phyloP scores from a whole-genome alignment of 371 early-diverging fungal genomes.

The Mucor velutinosus region DNA sequence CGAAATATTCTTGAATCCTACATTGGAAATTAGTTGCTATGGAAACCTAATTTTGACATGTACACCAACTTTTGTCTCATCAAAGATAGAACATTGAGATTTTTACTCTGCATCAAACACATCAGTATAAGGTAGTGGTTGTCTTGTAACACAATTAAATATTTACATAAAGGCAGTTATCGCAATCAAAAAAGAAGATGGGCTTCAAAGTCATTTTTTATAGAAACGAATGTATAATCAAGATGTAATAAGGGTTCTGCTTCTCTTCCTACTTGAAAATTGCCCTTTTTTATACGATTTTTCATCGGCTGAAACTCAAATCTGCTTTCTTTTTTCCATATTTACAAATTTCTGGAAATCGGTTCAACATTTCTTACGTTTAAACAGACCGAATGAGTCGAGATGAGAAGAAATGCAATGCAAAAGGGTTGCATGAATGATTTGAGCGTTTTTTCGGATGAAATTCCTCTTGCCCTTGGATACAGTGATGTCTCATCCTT shows the following conservation, averaged over 20 bases:
- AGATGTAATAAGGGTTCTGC: not conserved
- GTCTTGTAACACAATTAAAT: not conserved
- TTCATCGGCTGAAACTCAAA: constrained; percentile 9
- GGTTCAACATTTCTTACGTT: not conserved
- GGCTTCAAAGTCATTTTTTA: constrained; percentile 34
- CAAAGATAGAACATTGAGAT: constrained; percentile 57
- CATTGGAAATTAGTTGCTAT: not conserved
- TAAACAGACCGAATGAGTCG: not conserved
- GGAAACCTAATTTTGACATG: not conserved
- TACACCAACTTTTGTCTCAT: constrained; percentile 62
- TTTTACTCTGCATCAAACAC: constrained; percentile 30
- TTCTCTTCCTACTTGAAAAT: too few species aligned
- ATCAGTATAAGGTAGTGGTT: not conserved
- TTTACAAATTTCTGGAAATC: not conserved
- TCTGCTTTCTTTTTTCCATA: not conserved
- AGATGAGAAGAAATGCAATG: not conserved
- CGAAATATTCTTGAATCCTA: constrained; percentile 61
- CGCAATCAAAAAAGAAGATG: constrained; percentile 84
- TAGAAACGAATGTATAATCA: not conserved
- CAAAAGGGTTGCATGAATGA: not conserved
- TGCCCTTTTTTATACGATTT: not conserved
- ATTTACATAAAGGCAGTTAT: constrained; percentile 79
- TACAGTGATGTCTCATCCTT: not conserved
- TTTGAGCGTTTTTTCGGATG: not conserved
- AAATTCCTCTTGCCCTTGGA: not conserved